A percentile compares a stretch with the other conserved stretches of the same genome.
Evolutionary conservation across 768 basidiomycete species (phyloP).

Genomic region (Auricularia sp.): DNA sequence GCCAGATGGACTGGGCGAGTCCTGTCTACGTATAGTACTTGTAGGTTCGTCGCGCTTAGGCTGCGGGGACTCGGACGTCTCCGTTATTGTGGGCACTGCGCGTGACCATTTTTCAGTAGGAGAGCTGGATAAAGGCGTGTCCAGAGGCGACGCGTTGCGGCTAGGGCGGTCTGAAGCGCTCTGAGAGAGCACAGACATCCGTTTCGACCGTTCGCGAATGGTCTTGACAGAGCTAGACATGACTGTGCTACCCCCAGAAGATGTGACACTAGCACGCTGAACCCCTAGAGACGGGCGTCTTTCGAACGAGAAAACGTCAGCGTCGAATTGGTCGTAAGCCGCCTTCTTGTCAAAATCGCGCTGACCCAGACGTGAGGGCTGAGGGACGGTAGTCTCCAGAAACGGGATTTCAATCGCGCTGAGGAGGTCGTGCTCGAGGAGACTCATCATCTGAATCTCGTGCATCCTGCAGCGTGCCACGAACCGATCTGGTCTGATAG

Average conservation of each 20-base stretch:
- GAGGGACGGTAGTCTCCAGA: conserved; percentile 31
- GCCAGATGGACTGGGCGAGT: neutral
- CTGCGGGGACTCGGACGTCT: neutral
- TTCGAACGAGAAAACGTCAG: conserved; percentile 51
- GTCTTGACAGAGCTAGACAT: neutral
- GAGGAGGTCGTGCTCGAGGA: conserved; percentile 73
- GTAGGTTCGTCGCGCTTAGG: neutral
- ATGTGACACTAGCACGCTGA: neutral
- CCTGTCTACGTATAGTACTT: neutral
- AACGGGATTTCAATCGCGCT: conserved; percentile 84
- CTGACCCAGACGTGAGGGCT: conserved; percentile 11
- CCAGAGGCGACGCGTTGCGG: neutral
- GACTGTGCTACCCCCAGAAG: neutral
- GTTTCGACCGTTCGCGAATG: neutral
- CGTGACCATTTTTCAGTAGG: neutral
- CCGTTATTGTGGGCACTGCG: neutral
- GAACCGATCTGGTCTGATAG: conserved; percentile 74
- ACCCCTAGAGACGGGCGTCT: conserved; percentile 6
- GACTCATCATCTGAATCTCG: conserved; percentile 89
- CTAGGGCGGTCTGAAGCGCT: neutral
- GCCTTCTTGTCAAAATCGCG: conserved; percentile 25
- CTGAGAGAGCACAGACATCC: neutral
- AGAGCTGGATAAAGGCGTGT: conserved; percentile 2
- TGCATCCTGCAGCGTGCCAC: conserved; percentile 94
- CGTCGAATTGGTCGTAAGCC: conserved; percentile 67